Base-by-base conservation (phyloP, 225 moss, liverwort and hornwort species). In the Takakia lepidozioides region DNA sequence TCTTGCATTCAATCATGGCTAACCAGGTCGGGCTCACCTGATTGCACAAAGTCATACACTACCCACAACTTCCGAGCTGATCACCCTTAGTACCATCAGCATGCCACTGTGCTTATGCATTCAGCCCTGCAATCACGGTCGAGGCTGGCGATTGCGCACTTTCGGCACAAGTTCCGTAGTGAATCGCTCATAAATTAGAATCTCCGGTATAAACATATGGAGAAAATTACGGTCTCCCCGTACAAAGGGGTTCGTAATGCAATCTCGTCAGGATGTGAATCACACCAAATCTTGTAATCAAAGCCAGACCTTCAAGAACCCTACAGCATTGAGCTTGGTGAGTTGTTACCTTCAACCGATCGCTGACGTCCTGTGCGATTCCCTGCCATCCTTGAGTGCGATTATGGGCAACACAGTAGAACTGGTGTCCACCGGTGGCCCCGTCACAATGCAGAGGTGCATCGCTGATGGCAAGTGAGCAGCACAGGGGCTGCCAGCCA, bases 371-470 rank as follows among this genome's bases (percentile, higher is more conserved):
- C 57, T 93, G 93, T 1, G 88, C 86, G 42, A 93, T 66, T 24
- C 93, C 93, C 51, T 93, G 81, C 93, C 93, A 93, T 22, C 58
- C 25, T 46, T 88, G 74, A 8, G 73, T 86, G 43, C 93, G 86
- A 38, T 67, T 81, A 49, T 73, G 76, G 3, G 85, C 86, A 59
- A 81, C 56, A 66, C 88, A 79, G 36, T 73, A 88, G 38, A 75
- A 80, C 29, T 24, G 69, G 35, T 73, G 65, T 18, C 69, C 78
- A 62, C 65, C 72, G 8, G 71, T 65, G 46, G 79, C 69, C 14
- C 63, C 60, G 23, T 69, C 79, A 25, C 76, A 82, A 35, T 27
- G 68, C 51, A 72, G 72, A 21, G 55, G 51, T 21, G 13, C 49
- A 30, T 70, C 63, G 10, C 60, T 62, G 38, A 85, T 65, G 18